Evolutionary conservation across 2,329 filamentous ascomycete genomes (phyloP).

Genomic region (Alternaria ethzedia): DNA sequence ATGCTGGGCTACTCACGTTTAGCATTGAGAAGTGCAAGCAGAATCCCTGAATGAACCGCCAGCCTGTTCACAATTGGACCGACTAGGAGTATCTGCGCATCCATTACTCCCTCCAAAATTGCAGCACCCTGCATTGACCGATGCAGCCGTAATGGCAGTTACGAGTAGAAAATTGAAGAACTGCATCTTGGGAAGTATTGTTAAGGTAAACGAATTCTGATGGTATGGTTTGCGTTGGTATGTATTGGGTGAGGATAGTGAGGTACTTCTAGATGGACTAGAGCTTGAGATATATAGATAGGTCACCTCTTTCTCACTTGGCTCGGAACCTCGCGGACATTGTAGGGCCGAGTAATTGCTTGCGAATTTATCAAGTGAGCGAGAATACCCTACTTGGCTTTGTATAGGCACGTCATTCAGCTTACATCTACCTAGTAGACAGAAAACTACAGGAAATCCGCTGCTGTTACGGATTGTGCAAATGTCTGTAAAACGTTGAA

Average conservation of each 20-base stretch:
- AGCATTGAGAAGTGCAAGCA: background rate
- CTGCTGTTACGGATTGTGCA: background rate
- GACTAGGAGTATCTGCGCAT: background rate
- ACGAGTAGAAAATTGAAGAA: background rate
- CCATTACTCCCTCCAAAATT: background rate
- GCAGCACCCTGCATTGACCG: background rate
- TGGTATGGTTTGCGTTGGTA: background rate
- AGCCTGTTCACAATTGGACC: background rate
- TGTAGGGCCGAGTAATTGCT: background rate
- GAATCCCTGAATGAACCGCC: background rate
- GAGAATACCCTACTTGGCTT: background rate
- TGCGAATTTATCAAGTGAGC: background rate
- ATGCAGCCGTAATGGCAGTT: background rate
- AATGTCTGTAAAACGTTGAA: background rate
- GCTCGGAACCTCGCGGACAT: slow-evolving; percentile 1
- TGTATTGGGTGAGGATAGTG: background rate
- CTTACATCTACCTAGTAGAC: background rate
- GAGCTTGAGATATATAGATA: background rate
- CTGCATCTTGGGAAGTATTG: background rate
- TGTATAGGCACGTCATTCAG: background rate
- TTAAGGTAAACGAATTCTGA: background rate
- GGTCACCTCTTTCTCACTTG: background rate
- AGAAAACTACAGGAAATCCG: background rate
- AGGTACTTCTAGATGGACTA: background rate
- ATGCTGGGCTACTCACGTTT: background rate